These are phyloP conservation scores for Eucalyptus polyanthemos DNA, from an alignment of 345 rosid species.

Conservation along the genomic window DNA sequence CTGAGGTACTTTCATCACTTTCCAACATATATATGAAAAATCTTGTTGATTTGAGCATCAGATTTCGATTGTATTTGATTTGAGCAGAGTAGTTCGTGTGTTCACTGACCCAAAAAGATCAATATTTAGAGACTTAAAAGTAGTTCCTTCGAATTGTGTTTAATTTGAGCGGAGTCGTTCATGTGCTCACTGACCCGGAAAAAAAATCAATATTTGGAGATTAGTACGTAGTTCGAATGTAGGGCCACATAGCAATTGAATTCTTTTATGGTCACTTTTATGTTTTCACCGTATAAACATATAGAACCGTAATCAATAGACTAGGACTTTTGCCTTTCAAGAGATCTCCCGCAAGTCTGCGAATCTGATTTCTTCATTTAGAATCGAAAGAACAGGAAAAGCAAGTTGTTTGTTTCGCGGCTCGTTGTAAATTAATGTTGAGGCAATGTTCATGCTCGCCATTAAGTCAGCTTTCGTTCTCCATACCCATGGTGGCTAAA, in stretches of 20 bases:
- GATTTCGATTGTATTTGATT: not conserved
- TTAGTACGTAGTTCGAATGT: not conserved
- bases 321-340: not conserved
- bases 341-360: not conserved
- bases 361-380: not conserved
- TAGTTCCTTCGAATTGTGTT: too few species aligned
- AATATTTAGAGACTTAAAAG: too few species aligned
- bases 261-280: not conserved
- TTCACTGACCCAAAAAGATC: too few species aligned
- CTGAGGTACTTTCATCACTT: not conserved
- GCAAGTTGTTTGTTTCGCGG: not conserved
- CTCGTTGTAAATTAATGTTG: not conserved
- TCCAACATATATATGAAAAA: not conserved
- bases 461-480: not conserved
- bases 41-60: not conserved
- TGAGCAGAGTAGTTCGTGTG: not conserved
- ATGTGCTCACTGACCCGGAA: too few species aligned
- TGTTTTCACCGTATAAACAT: not conserved
- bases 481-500: not conserved
- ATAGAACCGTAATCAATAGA: not conserved
- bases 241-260: not conserved
- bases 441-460: not conserved
- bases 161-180: rapidly evolving
- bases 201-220: not conserved
- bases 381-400: not conserved